These are phyloP conservation scores for Gossypium longicalyx DNA, from an alignment of 345 rosid genomes.

Conservation along the genomic window DNA sequence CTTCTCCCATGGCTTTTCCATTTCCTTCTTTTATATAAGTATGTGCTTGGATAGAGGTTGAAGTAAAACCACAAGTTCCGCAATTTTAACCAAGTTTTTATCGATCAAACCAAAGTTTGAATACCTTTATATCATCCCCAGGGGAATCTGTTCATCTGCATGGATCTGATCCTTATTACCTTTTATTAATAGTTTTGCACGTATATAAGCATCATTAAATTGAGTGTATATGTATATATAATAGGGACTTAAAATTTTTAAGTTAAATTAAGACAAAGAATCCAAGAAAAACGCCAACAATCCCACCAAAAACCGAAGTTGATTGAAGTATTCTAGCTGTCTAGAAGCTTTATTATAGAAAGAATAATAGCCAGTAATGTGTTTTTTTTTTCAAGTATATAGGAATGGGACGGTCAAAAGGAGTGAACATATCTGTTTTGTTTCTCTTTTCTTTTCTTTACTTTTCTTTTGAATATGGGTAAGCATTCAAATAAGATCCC, in stretches of 20 bases:
- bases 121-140: neutral
- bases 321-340: neutral
- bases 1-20: neutral
- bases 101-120: neutral
- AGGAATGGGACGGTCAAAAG: constrained; percentile 7
- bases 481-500: neutral
- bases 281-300: constrained; percentile 45
- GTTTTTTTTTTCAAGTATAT: neutral
- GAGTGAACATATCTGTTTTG: neutral
- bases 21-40: neutral
- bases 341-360: constrained; percentile 7
- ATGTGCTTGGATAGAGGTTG: neutral
- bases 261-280: constrained; percentile 18
- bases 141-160: constrained; percentile 2
- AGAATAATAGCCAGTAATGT: neutral
- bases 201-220: too few relatives aligned
- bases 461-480: neutral
- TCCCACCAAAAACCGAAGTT: constrained; percentile 16
- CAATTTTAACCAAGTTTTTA: neutral
- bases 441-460: neutral
- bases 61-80: neutral
- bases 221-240: neutral
- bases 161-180: neutral
- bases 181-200: neutral
- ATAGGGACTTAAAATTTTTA: neutral